phyloP scores from a whole-genome alignment of 179 eudicot genomes.

The Gypsophila paniculata region DNA sequence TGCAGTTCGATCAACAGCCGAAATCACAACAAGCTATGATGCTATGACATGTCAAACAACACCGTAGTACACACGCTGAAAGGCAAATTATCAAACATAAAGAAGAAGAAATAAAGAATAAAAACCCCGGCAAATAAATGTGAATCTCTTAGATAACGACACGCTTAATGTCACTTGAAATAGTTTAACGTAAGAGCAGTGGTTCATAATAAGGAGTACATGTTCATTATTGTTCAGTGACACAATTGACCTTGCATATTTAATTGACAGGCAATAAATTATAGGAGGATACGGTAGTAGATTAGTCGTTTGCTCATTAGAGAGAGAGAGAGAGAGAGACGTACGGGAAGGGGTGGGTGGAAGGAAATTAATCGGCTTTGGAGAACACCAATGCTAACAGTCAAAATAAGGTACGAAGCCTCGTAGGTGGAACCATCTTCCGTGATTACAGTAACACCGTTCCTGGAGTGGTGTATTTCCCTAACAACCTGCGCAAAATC shows the following conservation, averaged over 20 bases:
- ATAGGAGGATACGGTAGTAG: no score
- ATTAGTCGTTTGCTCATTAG: neutral
- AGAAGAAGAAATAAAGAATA: no score
- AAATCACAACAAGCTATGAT: no score
- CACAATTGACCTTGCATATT: neutral
- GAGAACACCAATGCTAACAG: conserved; percentile 88
- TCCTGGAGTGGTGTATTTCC: conserved; percentile 75
- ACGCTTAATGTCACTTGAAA: no score
- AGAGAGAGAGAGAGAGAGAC: conserved; percentile 27
- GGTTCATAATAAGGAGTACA: no score
- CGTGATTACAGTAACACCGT: conserved; percentile 58
- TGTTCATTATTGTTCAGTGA: neutral
- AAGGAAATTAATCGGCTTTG: conserved; percentile 81
- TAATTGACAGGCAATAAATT: conserved; percentile 8
- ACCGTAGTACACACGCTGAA: no score
- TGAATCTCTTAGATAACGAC: no score
- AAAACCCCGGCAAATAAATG: no score
- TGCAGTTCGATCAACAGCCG: no score
- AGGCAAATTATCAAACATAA: no score
- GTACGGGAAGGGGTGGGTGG: conserved; percentile 72
- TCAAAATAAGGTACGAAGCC: conserved; percentile 74
- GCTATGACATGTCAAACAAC: no score
- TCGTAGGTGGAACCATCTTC: conserved; percentile 78
- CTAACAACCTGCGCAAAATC: conserved; percentile 62
- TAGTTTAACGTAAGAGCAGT: no score